Evolutionary conservation across 768 basidiomycete species (phyloP), one percentile per base, ranked within the genome.

Genomic region (Goffeauzyma gilvescens): DNA sequence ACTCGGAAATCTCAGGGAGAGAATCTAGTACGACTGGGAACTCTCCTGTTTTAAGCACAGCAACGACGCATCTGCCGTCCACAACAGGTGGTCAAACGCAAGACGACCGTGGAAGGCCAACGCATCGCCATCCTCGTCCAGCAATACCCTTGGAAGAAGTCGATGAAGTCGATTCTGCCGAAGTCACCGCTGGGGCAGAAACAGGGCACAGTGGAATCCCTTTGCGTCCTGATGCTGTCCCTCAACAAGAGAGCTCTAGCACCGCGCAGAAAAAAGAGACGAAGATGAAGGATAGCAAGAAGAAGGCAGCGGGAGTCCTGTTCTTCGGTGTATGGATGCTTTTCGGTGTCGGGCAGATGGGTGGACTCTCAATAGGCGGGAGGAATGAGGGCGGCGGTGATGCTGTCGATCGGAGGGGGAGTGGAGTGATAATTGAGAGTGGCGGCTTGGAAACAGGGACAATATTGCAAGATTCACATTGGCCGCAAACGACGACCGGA

Each of bases 241-340:
- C n/a, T n/a, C n/a, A n/a, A n/a, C n/a, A n/a, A n/a, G n/a, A n/a
- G n/a, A n/a, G n/a, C n/a, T n/a, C n/a, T n/a, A n/a, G n/a, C n/a
- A n/a, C n/a, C n/a, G n/a, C n/a, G n/a, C n/a, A n/a, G n/a, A n/a
- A n/a, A n/a, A n/a, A n/a, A n/a, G 21, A 59, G 51, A 25, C 31
- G 59, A 31, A 60, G 52, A 23, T 31, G 59, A 30, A 57, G 59
- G 28, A 43, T 63, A 32, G 60, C 32, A 23, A 50, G 52, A 33
- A 46, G 49, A n/a, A 75, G 48, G 73, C 78, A 23, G 78, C 79
- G 5, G 75, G 75, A 2, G 77, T 90, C 68, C 74, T 89, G 15
- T 82, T 93, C 52, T 68, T 93, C 49, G 73, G 81, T 27, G 68
- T 74, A 9, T 84, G 81, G 67, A 69, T 76, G 9, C 64, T 93